Evolutionary conservation across 345 rosid species (phyloP).

Genomic region (Arabis hirsuta): DNA sequence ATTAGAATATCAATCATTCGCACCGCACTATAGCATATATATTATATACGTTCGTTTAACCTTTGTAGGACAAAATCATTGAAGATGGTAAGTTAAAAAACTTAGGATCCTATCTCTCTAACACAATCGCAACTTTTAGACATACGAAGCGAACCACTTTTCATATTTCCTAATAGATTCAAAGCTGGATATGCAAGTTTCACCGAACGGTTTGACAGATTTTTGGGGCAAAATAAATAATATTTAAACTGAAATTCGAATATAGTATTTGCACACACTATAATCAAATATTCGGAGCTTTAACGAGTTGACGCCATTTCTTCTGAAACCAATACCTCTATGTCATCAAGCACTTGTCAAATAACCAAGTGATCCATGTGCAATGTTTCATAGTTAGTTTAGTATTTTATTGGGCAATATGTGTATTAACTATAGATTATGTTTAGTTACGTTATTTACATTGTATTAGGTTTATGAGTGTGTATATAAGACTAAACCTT

Average conservation of each 20-base stretch:
- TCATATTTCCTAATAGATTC: not conserved
- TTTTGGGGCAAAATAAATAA: not conserved
- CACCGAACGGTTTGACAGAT: not conserved
- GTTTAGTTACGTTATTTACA: too few relatives aligned
- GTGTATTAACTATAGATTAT: too few relatives aligned
- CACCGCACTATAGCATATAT: conserved; percentile 36
- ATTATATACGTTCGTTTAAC: conserved; percentile 11
- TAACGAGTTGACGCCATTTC: too few relatives aligned
- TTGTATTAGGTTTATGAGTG: too few relatives aligned
- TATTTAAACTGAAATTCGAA: too few relatives aligned
- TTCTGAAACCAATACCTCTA: too few relatives aligned
- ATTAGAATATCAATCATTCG: conserved; percentile 40
- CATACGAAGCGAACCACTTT: conserved; percentile 7
- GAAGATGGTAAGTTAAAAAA: conserved; percentile 30
- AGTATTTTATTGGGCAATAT: not conserved
- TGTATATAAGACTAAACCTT: too few relatives aligned
- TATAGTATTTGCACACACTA: too few relatives aligned
- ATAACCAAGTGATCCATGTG: not conserved
- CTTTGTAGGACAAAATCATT: conserved; percentile 40
- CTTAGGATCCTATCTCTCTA: conserved; percentile 43
- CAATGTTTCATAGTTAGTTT: not conserved
- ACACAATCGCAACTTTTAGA: conserved; percentile 25
- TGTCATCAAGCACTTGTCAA: not conserved
- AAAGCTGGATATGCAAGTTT: not conserved
- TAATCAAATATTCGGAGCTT: too few relatives aligned